A percentile compares a stretch with the other conserved stretches of the same genome.
phyloP scores from a whole-genome alignment of 768 basidiomycete species.

The Mycena amicta region DNA sequence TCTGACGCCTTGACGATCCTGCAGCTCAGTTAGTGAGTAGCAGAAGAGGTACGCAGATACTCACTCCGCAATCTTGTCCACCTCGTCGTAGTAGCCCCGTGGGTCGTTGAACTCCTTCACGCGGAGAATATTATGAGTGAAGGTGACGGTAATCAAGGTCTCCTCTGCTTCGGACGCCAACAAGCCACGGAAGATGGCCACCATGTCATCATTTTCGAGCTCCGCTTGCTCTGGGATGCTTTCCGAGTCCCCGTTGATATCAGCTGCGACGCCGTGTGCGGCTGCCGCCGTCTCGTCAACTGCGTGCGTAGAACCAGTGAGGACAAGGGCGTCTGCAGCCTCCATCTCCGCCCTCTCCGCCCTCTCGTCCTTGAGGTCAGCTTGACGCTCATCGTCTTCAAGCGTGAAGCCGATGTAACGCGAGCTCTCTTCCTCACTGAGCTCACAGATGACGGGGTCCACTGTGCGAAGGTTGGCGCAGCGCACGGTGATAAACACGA shows the following conservation, averaged over 20 bases:
- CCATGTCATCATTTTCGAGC: background rate
- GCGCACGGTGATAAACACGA: background rate
- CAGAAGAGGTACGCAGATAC: background rate
- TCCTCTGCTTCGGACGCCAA: background rate
- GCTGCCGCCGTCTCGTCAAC: background rate
- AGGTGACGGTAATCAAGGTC: background rate
- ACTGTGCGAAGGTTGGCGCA: background rate
- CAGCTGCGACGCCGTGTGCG: background rate
- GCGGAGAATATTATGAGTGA: background rate
- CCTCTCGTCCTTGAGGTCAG: background rate
- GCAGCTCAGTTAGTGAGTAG: background rate
- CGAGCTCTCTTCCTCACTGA: background rate
- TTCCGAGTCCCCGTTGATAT: background rate
- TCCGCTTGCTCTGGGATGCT: background rate
- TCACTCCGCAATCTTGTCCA: background rate
- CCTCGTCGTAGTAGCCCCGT: background rate
- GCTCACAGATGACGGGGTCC: background rate
- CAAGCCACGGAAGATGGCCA: background rate
- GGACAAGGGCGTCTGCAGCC: background rate
- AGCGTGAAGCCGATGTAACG: background rate
- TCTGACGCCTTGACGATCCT: background rate
- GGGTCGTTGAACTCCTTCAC: background rate
- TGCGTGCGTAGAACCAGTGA: too few relatives aligned
- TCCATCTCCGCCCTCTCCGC: too few relatives aligned
- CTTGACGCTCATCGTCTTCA: background rate